These are phyloP conservation scores for peach (Prunus persica) DNA, from an alignment of 306 rosid species.

Conservation along the genomic window Prunus_persica_NCBIv2 NC_034014.1:6345001-6345500, in stretches of 20 bases:
- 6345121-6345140: neutral
- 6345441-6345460: too few species aligned
- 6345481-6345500: too few species aligned
- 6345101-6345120: neutral
- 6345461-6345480: too few species aligned
- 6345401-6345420: too few species aligned
- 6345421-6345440: too few species aligned
- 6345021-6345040: neutral
- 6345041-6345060: conserved; percentile 10
- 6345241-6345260: neutral
- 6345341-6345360: too few species aligned
- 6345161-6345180: too few species aligned
- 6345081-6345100: neutral
- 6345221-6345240: neutral
- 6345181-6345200: neutral
- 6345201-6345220: neutral
- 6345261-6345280: neutral
- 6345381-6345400: too few species aligned
- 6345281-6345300: neutral
- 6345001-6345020: neutral
- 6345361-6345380: too few species aligned
- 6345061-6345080: neutral
- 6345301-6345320: neutral
- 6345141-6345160: too few species aligned
- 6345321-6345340: neutral